Evolutionary conservation across 2,329 filamentous ascomycete species (phyloP), one percentile per base, ranked within the genome.

Genomic region (Curvularia verruculosa): DNA sequence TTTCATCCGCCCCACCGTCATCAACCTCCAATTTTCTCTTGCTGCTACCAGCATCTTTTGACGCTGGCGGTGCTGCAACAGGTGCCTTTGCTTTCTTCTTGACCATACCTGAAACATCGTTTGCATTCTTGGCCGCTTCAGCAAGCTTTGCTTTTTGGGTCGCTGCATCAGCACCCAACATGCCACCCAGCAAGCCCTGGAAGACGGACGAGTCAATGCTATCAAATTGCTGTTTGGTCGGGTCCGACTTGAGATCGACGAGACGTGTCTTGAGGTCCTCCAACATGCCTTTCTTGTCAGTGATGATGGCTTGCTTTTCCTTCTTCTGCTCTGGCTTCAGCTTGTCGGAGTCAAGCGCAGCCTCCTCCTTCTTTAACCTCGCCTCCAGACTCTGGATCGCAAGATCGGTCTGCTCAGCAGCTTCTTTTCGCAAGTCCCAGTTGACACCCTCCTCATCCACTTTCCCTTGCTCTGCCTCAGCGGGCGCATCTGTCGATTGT

Each of bases 261-360:
- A 94, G 85, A 64, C 90, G 82, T 18, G 62, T 68, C 24, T 68
- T 67, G 85, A 95, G 91, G 64, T 95, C 91, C 51, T 84, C 83
- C 46, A 94, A 83, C 64, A 95, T 86, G 59, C 92, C 89, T 77
- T 90, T 90, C 63, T 91, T 89, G 59, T 95, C 89, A 51, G 81
- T 77, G 59, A 95, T 89, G 65, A 60, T 85, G 70, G 58, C 47
- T 23, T 61, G 59, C 48, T 89, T 87, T 62, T 90, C 87, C 68
- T 89, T 87, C 28, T 86, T 85, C 53, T 84, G 84, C 52, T 86
- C 84, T 59, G 84, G 81, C 26, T 85, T 84, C 1, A 79, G 58
- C 0, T 62, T 55, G 36, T 59, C 58, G 5, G 65, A 58, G 1
- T 84, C 82, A 6, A 92, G 80, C 45, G 87, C 84, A 5, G 86